Evolutionary conservation across 2,329 filamentous ascomycete genomes (phyloP).

Genomic region (Calonectria leucothoes): DNA sequence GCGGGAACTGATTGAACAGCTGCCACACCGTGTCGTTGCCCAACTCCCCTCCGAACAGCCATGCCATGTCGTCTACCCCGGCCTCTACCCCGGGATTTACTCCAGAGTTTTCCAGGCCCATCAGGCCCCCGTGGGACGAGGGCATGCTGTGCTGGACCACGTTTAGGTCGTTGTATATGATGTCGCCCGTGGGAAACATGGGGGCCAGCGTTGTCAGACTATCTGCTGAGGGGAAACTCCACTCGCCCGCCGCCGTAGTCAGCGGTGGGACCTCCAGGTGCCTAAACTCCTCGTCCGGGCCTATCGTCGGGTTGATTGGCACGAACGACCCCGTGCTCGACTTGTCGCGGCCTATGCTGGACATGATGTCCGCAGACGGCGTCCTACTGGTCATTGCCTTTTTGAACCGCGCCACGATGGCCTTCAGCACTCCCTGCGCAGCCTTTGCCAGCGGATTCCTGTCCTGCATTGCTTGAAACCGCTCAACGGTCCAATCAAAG

Average conservation of each 20-base stretch:
- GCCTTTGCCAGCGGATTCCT: slow-evolving; percentile 65
- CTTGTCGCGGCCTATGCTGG: slow-evolving; percentile 3
- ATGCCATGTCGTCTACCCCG: slow-evolving; percentile 39
- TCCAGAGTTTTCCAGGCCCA: slow-evolving; percentile 14
- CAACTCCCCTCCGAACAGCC: slow-evolving; percentile 68
- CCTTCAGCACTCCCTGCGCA: slow-evolving; percentile 65
- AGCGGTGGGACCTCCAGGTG: slow-evolving; percentile 11
- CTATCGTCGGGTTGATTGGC: slow-evolving; percentile 25
- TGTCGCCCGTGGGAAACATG: slow-evolving; percentile 67
- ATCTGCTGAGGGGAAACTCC: slow-evolving; percentile 57
- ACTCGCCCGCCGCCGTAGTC: slow-evolving; percentile 43
- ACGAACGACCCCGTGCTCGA: slow-evolving; percentile 26
- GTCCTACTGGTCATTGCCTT: slow-evolving; percentile 55
- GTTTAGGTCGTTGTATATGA: slow-evolving; percentile 67
- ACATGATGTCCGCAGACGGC: slow-evolving; percentile 13
- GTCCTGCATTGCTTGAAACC: slow-evolving; percentile 67
- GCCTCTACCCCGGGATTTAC: slow-evolving; percentile 12
- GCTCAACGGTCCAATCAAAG: slow-evolving; percentile 69
- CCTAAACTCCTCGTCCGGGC: slow-evolving; percentile 10
- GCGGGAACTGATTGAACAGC: slow-evolving; percentile 62
- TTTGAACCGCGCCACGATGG: slow-evolving; percentile 65
- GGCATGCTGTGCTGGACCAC: slow-evolving; percentile 50
- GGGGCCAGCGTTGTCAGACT: slow-evolving; percentile 64
- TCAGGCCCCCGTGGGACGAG: slow-evolving; percentile 26
- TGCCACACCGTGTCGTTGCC: slow-evolving; percentile 67